phyloP scores from a whole-genome alignment of 2,329 filamentous ascomycete species.

The Huntiella moniliformis region DNA sequence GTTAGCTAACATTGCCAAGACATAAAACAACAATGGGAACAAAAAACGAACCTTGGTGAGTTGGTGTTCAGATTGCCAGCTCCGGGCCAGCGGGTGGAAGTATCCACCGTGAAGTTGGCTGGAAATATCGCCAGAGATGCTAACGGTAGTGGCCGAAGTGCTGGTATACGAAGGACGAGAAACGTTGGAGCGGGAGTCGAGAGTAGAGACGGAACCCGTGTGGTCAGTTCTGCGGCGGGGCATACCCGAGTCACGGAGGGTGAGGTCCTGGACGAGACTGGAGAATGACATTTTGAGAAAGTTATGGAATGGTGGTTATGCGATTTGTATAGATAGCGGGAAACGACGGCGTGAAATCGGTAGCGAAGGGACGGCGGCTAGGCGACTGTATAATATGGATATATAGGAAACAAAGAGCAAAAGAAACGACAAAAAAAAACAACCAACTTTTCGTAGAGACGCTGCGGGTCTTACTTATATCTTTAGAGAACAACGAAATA shows the following conservation, averaged over 20 bases:
- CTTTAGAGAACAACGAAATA: too few relatives aligned
- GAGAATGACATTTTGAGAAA: constrained; percentile 41
- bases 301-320: too few relatives aligned
- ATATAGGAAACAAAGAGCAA: too few relatives aligned
- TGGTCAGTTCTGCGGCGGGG: constrained; percentile 27
- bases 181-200: constrained; percentile 43
- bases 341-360: too few relatives aligned
- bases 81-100: constrained; percentile 57
- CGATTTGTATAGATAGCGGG: too few relatives aligned
- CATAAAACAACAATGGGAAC: not conserved
- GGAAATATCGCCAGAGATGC: constrained; percentile 56
- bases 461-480: too few relatives aligned
- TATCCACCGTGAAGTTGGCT: constrained; percentile 74
- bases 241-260: constrained; percentile 33
- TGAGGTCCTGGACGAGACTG: constrained; percentile 45
- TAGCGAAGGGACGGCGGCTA: too few relatives aligned
- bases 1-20: not conserved
- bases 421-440: too few relatives aligned
- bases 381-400: too few relatives aligned
- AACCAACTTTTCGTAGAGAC: too few relatives aligned
- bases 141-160: constrained; percentile 48
- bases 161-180: constrained; percentile 44
- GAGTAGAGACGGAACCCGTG: constrained; percentile 32
- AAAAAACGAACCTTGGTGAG: constrained; percentile 51
- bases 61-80: constrained; percentile 72